Percentiles rank a stretch among this genome's conserved stretches.
phyloP scores from a whole-genome alignment of 306 rosid species.

The Rosa rugosa region DNA sequence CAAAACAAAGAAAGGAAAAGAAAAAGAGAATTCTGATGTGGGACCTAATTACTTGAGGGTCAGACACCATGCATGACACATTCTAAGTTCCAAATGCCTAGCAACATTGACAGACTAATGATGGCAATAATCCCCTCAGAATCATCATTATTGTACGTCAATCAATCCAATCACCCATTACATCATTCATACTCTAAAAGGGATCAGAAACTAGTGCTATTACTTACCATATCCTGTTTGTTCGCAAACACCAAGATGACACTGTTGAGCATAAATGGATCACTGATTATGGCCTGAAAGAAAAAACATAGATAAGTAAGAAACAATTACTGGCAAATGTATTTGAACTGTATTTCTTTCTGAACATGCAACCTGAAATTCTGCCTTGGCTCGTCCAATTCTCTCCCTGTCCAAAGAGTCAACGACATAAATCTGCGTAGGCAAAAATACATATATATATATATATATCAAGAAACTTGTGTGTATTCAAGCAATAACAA shows the following conservation, averaged over 20 bases:
- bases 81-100: background rate
- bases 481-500: background rate
- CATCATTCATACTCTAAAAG: background rate
- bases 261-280: constrained; percentile 96
- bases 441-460: background rate
- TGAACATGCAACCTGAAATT: constrained; percentile 71
- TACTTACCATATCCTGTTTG: constrained; percentile 93
- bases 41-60: background rate
- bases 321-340: constrained; percentile 16
- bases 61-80: background rate
- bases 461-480: background rate
- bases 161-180: background rate
- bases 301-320: constrained; percentile 26
- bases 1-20: background rate
- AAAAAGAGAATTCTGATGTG: background rate
- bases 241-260: constrained; percentile 95
- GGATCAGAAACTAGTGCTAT: constrained; percentile 26
- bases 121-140: background rate
- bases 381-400: constrained; percentile 81
- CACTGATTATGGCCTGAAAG: constrained; percentile 88
- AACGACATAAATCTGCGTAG: constrained; percentile 82
- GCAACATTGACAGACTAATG: background rate
- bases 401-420: constrained; percentile 96
- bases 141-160: background rate
- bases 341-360: constrained; percentile 22